These are phyloP conservation scores for Sonneratia alba DNA, from an alignment of 345 rosid genomes.

Conservation along the genomic window DNA sequence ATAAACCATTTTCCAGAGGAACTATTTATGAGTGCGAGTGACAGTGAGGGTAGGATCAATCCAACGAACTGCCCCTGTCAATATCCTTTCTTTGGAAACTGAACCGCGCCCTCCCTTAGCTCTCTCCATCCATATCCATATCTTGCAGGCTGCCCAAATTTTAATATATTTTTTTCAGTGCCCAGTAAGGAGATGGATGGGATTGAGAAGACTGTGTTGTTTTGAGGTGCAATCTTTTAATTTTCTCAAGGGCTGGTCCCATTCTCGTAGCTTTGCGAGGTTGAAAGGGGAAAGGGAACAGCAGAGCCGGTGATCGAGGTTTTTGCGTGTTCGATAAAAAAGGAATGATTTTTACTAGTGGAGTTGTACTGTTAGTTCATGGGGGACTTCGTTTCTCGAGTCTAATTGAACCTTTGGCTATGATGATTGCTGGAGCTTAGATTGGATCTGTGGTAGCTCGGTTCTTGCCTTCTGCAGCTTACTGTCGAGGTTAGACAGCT, in stretches of 20 bases:
- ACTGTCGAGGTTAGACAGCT: not conserved
- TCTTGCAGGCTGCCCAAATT: not conserved
- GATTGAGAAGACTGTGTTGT: not conserved
- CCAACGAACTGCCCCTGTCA: not conserved
- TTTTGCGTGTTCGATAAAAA: not conserved
- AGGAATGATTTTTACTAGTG: slow-evolving; percentile 1
- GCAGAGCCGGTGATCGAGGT: slow-evolving; percentile 21
- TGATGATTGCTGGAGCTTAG: not conserved
- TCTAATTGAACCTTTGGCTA: not conserved
- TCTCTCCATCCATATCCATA: not conserved
- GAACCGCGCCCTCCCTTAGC: not conserved
- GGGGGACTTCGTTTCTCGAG: not conserved
- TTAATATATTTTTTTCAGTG: not conserved
- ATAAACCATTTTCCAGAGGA: no score
- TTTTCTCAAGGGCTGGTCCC: not conserved
- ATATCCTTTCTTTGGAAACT: slow-evolving; percentile 1
- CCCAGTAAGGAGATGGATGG: slow-evolving; percentile 1
- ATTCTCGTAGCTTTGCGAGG: not conserved
- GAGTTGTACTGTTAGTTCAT: slow-evolving; percentile 1
- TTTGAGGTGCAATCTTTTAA: not conserved
- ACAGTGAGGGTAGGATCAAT: not conserved
- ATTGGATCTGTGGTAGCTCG: not conserved
- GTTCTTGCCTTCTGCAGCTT: slow-evolving; percentile 1
- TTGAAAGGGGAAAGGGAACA: slow-evolving; percentile 11
- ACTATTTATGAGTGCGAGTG: not conserved